phyloP scores from a whole-genome alignment of 192 early-diverging fungal genomes.

The Phlyctochytrium bullatum region DNA sequence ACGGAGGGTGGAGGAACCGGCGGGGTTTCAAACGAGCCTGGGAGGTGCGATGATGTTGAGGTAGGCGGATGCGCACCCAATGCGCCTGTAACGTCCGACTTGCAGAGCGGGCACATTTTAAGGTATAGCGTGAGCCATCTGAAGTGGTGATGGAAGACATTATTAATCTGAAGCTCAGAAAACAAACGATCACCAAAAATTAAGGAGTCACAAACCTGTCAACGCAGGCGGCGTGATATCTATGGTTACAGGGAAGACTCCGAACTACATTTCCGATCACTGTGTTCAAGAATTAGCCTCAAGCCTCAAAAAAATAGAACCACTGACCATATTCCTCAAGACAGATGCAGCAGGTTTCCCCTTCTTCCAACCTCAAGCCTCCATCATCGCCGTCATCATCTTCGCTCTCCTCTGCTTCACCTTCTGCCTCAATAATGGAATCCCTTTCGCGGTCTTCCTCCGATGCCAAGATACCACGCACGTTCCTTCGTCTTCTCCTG shows the following conservation, averaged over 20 bases:
- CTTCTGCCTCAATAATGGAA: too few relatives aligned
- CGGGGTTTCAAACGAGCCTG: too few relatives aligned
- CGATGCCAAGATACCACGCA: too few relatives aligned
- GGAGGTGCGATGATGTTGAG: too few relatives aligned
- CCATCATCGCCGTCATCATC: too few relatives aligned
- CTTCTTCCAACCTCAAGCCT: constrained; percentile 5
- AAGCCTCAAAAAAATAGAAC: neutral
- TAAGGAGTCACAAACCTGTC: too few relatives aligned
- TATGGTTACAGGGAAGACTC: constrained; percentile 81
- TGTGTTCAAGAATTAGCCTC: neutral
- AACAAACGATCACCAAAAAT: too few relatives aligned
- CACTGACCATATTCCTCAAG: constrained; percentile 73
- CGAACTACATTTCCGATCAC: constrained; percentile 72
- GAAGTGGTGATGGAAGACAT: neutral
- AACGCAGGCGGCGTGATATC: constrained; percentile 85
- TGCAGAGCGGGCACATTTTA: constrained; percentile 81
- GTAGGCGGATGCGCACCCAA: too few relatives aligned
- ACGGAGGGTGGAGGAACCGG: too few relatives aligned
- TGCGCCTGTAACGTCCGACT: constrained; percentile 18
- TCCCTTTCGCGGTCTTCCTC: too few relatives aligned
- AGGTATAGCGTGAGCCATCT: constrained; percentile 85
- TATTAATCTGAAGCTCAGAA: neutral
- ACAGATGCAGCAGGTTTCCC: constrained; percentile 84
- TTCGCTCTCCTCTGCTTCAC: constrained; percentile 41
- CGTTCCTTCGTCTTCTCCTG: too few relatives aligned